Evolutionary conservation across 306 rosid species (phyloP).

Genomic region (Spatholobus suberectus): DNA sequence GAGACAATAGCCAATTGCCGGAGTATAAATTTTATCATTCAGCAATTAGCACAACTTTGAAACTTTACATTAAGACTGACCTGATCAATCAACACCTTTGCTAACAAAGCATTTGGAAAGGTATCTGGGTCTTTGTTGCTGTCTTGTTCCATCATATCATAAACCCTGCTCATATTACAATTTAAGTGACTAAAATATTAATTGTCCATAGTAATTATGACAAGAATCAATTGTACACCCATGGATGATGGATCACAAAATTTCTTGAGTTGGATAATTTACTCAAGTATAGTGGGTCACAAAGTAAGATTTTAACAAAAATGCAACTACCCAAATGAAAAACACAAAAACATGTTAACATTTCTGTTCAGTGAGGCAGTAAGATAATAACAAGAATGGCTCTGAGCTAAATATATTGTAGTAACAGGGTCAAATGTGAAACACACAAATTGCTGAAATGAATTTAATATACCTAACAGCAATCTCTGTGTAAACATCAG

Average conservation of each 20-base stretch:
- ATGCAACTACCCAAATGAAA: not conserved
- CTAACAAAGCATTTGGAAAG: constrained; percentile 69
- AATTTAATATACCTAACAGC: constrained; percentile 64
- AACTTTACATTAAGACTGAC: constrained; percentile 46
- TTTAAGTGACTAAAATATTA: not conserved
- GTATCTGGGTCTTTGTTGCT: constrained; percentile 68
- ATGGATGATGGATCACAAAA: constrained; percentile 13
- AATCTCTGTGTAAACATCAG: constrained; percentile 90
- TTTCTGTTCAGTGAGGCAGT: not conserved
- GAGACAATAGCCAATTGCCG: constrained; percentile 4
- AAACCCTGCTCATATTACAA: constrained; percentile 64
- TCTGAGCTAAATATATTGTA: constrained; percentile 2
- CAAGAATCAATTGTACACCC: constrained; percentile 11
- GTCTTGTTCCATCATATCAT: constrained; percentile 76
- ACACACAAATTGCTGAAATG: not conserved
- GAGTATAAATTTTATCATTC: constrained; percentile 13
- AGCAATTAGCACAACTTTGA: constrained; percentile 28
- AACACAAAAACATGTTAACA: constrained; percentile 16
- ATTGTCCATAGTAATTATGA: constrained; percentile 5
- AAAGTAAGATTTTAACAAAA: not conserved
- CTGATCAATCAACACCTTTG: constrained; percentile 75
- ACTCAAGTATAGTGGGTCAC: not conserved
- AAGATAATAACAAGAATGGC: not conserved
- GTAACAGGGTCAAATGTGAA: not conserved
- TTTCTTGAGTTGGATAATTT: constrained; percentile 3